phyloP scores from a whole-genome alignment of 768 basidiomycete species.

The Amanita pseudoporphyria region DNA sequence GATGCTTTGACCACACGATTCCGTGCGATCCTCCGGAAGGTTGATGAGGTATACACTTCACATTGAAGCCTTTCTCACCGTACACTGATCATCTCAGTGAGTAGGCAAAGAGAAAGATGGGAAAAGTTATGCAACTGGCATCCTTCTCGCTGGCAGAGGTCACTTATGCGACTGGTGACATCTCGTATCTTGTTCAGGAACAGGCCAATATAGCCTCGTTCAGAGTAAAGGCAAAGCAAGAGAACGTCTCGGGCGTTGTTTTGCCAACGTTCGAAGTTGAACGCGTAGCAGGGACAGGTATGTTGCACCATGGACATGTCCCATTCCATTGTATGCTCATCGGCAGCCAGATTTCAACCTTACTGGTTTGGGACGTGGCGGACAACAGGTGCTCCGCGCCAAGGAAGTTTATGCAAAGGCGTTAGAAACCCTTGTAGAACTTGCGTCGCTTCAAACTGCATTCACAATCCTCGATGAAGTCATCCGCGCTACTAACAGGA shows the following conservation, averaged over 20 bases:
- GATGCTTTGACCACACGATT: constrained; percentile 95
- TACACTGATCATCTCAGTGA: constrained; percentile 16
- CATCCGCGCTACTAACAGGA: constrained; percentile 96
- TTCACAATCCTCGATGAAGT: constrained; percentile 99
- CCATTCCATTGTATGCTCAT: not conserved
- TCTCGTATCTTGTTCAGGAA: constrained; percentile 96
- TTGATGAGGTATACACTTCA: constrained; percentile 72
- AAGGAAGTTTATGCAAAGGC: constrained; percentile 98
- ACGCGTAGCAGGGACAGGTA: constrained; percentile 77
- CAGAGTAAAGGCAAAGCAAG: constrained; percentile 89
- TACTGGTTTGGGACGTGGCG: constrained; percentile 93
- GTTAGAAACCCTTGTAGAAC: constrained; percentile 92
- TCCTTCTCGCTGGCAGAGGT: constrained; percentile 99
- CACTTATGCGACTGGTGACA: constrained; percentile 95
- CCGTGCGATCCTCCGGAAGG: constrained; percentile 87
- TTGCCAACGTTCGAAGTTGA: constrained; percentile 93
- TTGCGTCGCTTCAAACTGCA: constrained; percentile 94
- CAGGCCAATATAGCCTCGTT: constrained; percentile 88
- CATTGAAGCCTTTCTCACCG: constrained; percentile 1
- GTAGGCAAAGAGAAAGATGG: constrained; percentile 99
- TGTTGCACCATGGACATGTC: constrained; percentile 5
- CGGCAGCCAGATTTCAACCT: constrained; percentile 75
- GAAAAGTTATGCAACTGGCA: constrained; percentile 95
- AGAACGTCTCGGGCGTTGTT: constrained; percentile 96
- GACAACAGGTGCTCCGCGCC: constrained; percentile 90